Conservation (phyloP, 2,329 filamentous ascomycete species). For the Aciculosporium take region DNA sequence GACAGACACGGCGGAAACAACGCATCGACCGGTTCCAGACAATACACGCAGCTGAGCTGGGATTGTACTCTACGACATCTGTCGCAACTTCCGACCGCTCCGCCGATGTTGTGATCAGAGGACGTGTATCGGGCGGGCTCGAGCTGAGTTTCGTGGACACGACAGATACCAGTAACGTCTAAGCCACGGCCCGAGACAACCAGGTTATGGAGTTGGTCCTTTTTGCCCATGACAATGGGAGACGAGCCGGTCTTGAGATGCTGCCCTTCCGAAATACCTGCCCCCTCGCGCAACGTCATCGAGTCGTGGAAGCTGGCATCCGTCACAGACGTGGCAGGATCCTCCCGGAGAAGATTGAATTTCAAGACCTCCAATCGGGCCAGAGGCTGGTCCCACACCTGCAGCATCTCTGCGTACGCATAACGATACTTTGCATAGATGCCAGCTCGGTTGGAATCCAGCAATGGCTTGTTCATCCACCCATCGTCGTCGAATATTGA, state of each 20-base stretch:
- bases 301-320: constrained; percentile 22
- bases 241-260: constrained; percentile 28
- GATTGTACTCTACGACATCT: constrained; percentile 40
- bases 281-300: constrained; percentile 24
- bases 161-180: constrained; percentile 49
- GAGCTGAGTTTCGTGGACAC: constrained; percentile 46
- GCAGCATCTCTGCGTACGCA: constrained; percentile 54
- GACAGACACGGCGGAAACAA: constrained; percentile 47
- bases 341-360: constrained; percentile 48
- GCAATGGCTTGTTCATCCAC: constrained; percentile 44
- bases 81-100: constrained; percentile 34
- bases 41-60: constrained; percentile 48
- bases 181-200: constrained; percentile 40
- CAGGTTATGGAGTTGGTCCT: constrained; percentile 36
- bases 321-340: constrained; percentile 15
- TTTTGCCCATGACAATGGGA: constrained; percentile 42
- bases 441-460: constrained; percentile 34
- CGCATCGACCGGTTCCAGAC: constrained; percentile 43
- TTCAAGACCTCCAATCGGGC: constrained; percentile 54
- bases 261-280: constrained; percentile 19
- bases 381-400: constrained; percentile 50
- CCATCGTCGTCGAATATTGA: constrained; percentile 56
- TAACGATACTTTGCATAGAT: constrained; percentile 47
- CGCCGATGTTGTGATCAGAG: constrained; percentile 24
- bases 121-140: constrained; percentile 39